Evolutionary conservation across 257 asterid species (phyloP), one percentile per base, ranked within the genome.

Genomic region (Schizonepeta tenuifolia): DNA sequence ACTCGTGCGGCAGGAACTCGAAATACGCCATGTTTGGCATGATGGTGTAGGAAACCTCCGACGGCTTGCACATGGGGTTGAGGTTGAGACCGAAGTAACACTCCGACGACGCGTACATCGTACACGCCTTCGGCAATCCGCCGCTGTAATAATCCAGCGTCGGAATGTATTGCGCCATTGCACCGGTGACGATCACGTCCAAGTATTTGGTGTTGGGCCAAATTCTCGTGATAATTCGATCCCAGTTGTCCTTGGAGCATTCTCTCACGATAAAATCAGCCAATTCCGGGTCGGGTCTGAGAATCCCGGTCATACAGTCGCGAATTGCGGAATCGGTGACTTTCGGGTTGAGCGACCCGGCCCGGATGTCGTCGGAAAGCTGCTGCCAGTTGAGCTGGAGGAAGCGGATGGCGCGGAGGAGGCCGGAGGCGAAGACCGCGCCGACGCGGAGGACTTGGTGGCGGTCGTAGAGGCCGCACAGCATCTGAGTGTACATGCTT

Each of bases 11-110:
- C 50, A 95, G 69, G 86, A 90, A 95, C 89, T 95, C 98, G 75
- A 92, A 95, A 36, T 95, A 95, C 46, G 87, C 98, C 99, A 95
- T 95, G 89, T 90, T 95, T 0, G 99, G 99, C 96, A 95, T 90
- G 80, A 95, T 92, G 10, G 98, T 95, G 81, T 92, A 92, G 0
- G 97, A 86, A 15, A 95, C 98, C 53, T 92, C 88, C 0, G 96
- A 83, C 1, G 98, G 99, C 62, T 79, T 85, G 76, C 91, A 87
- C 97, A 95, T 90, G 33, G 99, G 99, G 68, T 87, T 92, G 38
- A 95, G 93, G 64, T 95, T 95, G 3, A 92, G 85, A 1, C 98
- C 99, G 68, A 95, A 95, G 24, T 95, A 94, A 40, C 98, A 94
- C 78, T 94, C 98, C 7, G 98, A 91, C 0, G 98, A 92, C 0